phyloP scores from a whole-genome alignment of 352 stramenopile species.

The Peronospora belbahrii region DNA sequence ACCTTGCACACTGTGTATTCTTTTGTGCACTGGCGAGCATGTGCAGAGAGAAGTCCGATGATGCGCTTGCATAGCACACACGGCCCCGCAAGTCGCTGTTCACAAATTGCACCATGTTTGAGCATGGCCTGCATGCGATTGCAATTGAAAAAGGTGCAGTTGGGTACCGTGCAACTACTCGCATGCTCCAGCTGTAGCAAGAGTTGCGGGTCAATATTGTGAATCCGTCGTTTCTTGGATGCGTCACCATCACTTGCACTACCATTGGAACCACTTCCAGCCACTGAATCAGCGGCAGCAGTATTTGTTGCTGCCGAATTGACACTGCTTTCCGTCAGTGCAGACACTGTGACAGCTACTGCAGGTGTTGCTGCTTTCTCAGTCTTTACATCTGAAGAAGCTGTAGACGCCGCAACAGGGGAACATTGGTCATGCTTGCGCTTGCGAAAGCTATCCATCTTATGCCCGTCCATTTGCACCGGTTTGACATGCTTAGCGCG shows the following conservation, averaged over 20 bases:
- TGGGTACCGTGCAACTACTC: constrained; percentile 54
- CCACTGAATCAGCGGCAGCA: neutral
- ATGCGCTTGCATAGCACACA: constrained; percentile 86
- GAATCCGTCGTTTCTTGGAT: constrained; percentile 86
- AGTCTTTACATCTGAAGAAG: constrained; percentile 1
- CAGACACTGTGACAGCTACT: neutral
- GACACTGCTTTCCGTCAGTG: neutral
- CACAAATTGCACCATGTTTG: constrained; percentile 81
- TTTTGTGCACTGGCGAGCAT: constrained; percentile 78
- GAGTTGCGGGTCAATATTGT: constrained; percentile 85
- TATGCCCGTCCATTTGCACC: constrained; percentile 21
- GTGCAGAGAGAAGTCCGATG: constrained; percentile 69
- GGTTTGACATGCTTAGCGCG: constrained; percentile 32
- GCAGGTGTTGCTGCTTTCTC: constrained; percentile 1
- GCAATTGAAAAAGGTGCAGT: constrained; percentile 83
- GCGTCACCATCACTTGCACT: constrained; percentile 53
- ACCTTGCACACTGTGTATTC: constrained; percentile 72
- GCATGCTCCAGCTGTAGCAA: constrained; percentile 81
- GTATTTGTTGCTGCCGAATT: neutral
- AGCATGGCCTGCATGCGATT: constrained; percentile 85
- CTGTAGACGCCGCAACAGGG: constrained; percentile 12
- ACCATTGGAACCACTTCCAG: constrained; percentile 4
- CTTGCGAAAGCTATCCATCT: constrained; percentile 44
- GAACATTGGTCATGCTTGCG: constrained; percentile 53
- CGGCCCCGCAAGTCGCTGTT: constrained; percentile 68